Percentiles rank a stretch among this genome's conserved stretches.
These are phyloP conservation scores for Gaultheria prostrata DNA, from an alignment of 148 eudicot species.

Conservation along the genomic window DNA sequence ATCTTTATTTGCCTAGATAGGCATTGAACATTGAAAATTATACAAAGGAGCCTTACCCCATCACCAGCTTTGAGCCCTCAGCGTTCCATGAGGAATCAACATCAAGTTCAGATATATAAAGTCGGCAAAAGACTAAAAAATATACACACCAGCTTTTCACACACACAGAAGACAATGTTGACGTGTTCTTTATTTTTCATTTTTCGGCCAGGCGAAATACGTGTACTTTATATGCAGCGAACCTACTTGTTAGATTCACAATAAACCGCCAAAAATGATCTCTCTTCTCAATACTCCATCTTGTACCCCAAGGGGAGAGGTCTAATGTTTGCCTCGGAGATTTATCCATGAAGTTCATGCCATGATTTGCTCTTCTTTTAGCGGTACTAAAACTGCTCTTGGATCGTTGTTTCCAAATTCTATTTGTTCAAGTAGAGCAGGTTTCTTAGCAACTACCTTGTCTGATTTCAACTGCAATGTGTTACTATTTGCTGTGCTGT, in stretches of 20 bases:
- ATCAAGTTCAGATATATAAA: background rate
- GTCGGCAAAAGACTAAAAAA: background rate
- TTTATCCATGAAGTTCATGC: conserved; percentile 16
- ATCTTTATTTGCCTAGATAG: background rate
- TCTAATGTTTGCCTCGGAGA: background rate
- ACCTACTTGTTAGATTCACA: background rate
- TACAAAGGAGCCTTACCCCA: background rate
- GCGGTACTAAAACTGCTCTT: conserved; percentile 40
- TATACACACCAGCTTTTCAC: background rate
- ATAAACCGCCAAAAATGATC: background rate
- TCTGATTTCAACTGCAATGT: conserved; percentile 21
- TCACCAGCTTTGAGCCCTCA: background rate
- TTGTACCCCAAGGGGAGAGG: background rate
- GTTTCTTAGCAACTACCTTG: conserved; percentile 18
- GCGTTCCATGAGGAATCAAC: background rate
- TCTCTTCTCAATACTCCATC: conserved; percentile 1
- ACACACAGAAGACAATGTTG: background rate
- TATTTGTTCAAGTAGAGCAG: conserved; percentile 20
- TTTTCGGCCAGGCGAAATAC: background rate
- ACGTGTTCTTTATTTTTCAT: background rate
- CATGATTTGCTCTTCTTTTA: conserved; percentile 56
- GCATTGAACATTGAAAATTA: background rate
- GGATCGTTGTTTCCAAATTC: conserved; percentile 40
- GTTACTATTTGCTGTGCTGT: conserved; percentile 10
- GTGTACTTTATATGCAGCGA: background rate